These are phyloP conservation scores for Fusarium armeniacum DNA, from an alignment of 2,329 filamentous ascomycete species.

Conservation along the genomic window DNA sequence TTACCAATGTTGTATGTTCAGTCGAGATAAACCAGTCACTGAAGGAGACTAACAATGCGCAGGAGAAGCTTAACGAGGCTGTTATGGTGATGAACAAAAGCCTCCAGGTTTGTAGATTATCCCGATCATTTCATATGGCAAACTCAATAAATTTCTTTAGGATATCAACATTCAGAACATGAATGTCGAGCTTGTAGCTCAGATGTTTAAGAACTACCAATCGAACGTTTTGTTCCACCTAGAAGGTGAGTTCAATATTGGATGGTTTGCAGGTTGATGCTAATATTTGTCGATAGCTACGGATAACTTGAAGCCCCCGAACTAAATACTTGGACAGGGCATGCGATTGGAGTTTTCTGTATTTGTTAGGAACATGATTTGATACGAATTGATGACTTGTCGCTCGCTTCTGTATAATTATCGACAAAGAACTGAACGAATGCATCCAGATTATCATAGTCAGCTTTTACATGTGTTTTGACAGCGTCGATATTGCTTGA, in stretches of 20 bases:
- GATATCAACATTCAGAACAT: slow-evolving; percentile 99
- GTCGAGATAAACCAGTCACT: neutral
- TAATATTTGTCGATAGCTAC: slow-evolving; percentile 70
- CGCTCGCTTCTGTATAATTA: neutral
- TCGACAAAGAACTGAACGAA: neutral
- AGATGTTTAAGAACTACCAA: slow-evolving; percentile 99
- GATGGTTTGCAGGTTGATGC: neutral
- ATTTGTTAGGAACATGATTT: slow-evolving; percentile 19
- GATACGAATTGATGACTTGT: slow-evolving; percentile 36
- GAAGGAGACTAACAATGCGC: slow-evolving; percentile 15
- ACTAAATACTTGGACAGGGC: slow-evolving; percentile 18
- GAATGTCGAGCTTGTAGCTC: slow-evolving; percentile 96
- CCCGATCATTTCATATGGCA: neutral
- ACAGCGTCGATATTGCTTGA: neutral
- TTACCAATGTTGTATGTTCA: slow-evolving; percentile 90
- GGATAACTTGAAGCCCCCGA: slow-evolving; percentile 83
- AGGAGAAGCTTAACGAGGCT: slow-evolving; percentile 98
- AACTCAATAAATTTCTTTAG: slow-evolving; percentile 60
- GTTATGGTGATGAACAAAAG: slow-evolving; percentile 93
- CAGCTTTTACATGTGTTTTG: neutral
- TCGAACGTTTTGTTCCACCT: slow-evolving; percentile 97
- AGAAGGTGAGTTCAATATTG: slow-evolving; percentile 74
- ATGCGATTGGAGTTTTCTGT: neutral
- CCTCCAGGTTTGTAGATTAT: slow-evolving; percentile 74
- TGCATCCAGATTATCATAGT: neutral